A percentile compares a stretch with the other conserved stretches of the same genome.
Evolutionary conservation across 768 basidiomycete species (phyloP).

Genomic region (Pleurotus citrinopileatus): DNA sequence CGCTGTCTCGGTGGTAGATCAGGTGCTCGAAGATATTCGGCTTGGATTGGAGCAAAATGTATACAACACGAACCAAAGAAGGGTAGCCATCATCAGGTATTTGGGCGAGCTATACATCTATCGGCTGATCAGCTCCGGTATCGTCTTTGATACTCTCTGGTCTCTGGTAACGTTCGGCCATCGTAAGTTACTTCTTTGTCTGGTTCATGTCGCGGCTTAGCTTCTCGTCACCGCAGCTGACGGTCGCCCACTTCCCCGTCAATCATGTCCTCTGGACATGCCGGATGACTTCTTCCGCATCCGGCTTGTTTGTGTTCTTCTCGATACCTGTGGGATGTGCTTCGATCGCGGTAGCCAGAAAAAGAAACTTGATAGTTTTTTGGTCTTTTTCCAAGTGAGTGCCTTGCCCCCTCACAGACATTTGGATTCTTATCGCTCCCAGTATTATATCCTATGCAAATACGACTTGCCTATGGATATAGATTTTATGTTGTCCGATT

Average conservation of each 20-base stretch:
- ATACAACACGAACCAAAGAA: constrained; percentile 92
- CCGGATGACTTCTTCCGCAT: constrained; percentile 97
- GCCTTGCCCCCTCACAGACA: constrained; percentile 9
- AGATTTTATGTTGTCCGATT: constrained; percentile 95
- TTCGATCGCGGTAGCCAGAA: constrained; percentile 93
- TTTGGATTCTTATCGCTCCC: background rate
- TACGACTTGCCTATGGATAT: constrained; percentile 92
- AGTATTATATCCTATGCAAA: constrained; percentile 92
- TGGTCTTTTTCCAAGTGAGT: constrained; percentile 88
- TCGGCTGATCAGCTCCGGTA: constrained; percentile 80
- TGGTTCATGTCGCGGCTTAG: background rate
- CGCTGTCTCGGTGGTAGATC: constrained; percentile 85
- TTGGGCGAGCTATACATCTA: constrained; percentile 98
- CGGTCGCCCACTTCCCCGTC: constrained; percentile 80
- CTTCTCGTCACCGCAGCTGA: constrained; percentile 56
- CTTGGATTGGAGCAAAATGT: constrained; percentile 90
- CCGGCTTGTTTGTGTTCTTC: constrained; percentile 84
- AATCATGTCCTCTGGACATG: constrained; percentile 76
- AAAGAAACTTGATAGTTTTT: constrained; percentile 90
- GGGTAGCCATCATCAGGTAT: constrained; percentile 90
- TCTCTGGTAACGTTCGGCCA: constrained; percentile 93
- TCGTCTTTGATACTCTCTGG: constrained; percentile 95
- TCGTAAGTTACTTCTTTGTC: constrained; percentile 53
- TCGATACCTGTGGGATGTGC: constrained; percentile 97
- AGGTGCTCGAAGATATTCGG: constrained; percentile 90